A percentile compares a stretch with the other conserved stretches of the same genome.
Evolutionary conservation across 805 yeast genomes (phyloP).

Genomic region (Lipomyces anomalus): DNA sequence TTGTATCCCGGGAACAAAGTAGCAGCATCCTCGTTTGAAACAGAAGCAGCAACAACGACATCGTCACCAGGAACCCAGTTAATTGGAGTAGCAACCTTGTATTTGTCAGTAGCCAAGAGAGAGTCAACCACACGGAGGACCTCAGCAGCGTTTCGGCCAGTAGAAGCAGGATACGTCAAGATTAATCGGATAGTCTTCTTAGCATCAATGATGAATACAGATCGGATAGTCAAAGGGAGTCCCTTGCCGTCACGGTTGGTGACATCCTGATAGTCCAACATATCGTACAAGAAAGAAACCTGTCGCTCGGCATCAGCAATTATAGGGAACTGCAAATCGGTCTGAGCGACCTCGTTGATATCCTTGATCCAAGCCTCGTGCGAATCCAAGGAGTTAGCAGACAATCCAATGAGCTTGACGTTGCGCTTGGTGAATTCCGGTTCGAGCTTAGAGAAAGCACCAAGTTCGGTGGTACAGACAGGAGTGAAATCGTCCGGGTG

Average conservation of each 20-base stretch:
- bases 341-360: slow-evolving; percentile 70
- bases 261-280: slow-evolving; percentile 85
- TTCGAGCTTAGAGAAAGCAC: slow-evolving; percentile 88
- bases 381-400: slow-evolving; percentile 77
- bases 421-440: slow-evolving; percentile 84
- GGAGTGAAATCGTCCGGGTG: slow-evolving; percentile 98
- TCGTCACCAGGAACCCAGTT: slow-evolving; percentile 67
- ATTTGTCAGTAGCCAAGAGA: slow-evolving; percentile 77
- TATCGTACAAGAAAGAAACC: slow-evolving; percentile 74
- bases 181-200: slow-evolving; percentile 82
- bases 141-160: slow-evolving; percentile 93
- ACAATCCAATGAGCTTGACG: slow-evolving; percentile 83
- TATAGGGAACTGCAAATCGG: slow-evolving; percentile 79
- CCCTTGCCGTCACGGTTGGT: slow-evolving; percentile 68
- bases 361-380: slow-evolving; percentile 91
- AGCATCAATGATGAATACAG: slow-evolving; percentile 91
- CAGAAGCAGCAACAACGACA: slow-evolving; percentile 88
- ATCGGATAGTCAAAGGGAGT: slow-evolving; percentile 82
- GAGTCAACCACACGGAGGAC: slow-evolving; percentile 89
- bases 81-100: slow-evolving; percentile 88
- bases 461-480: slow-evolving; percentile 93
- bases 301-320: slow-evolving; percentile 83
- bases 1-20: slow-evolving; percentile 84
- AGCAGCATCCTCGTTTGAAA: slow-evolving; percentile 76
- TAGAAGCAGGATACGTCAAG: slow-evolving; percentile 86